Percentiles rank a stretch among this genome's conserved stretches.
These are phyloP conservation scores for Cairneyella variabilis DNA, from an alignment of 495 filamentous ascomycete species.

Conservation along the genomic window DNA sequence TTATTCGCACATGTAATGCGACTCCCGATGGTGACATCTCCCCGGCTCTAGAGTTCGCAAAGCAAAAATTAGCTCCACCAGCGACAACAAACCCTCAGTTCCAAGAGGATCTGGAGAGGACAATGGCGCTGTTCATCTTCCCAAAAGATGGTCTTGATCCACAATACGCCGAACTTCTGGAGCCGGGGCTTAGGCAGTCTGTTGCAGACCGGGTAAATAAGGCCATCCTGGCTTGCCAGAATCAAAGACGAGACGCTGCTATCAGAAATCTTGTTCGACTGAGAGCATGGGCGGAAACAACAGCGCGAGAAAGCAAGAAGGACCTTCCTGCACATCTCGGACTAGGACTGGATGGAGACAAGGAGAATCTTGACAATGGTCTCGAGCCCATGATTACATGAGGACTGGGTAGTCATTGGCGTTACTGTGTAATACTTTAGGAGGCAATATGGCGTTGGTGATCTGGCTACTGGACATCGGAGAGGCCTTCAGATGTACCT, in stretches of 20 bases:
- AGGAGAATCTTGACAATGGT: conserved; percentile 32
- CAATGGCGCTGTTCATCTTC: conserved; percentile 89
- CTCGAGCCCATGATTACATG: conserved; percentile 58
- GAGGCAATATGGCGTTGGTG: background rate
- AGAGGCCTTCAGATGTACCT: background rate
- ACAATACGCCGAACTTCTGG: conserved; percentile 68
- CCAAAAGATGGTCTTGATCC: conserved; percentile 71
- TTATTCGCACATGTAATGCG: conserved; percentile 73
- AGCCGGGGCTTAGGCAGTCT: conserved; percentile 74
- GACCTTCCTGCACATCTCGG: conserved; percentile 70
- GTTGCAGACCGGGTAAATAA: conserved; percentile 84
- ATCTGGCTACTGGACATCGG: background rate
- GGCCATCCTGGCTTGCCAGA: conserved; percentile 71
- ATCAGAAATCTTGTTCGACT: conserved; percentile 75
- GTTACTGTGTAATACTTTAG: background rate
- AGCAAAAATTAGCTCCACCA: conserved; percentile 77
- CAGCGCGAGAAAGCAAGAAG: conserved; percentile 67
- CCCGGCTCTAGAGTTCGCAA: conserved; percentile 83
- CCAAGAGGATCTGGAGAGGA: conserved; percentile 82
- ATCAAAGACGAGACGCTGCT: conserved; percentile 70
- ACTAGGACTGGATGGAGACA: conserved; percentile 60
- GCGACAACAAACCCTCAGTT: conserved; percentile 80
- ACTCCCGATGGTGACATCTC: conserved; percentile 67
- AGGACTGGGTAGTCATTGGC: conserved; percentile 2
- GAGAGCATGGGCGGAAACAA: conserved; percentile 80